Evolutionary conservation across 2,329 filamentous ascomycete genomes (phyloP).

Genomic region (Xylariaceae sp.): DNA sequence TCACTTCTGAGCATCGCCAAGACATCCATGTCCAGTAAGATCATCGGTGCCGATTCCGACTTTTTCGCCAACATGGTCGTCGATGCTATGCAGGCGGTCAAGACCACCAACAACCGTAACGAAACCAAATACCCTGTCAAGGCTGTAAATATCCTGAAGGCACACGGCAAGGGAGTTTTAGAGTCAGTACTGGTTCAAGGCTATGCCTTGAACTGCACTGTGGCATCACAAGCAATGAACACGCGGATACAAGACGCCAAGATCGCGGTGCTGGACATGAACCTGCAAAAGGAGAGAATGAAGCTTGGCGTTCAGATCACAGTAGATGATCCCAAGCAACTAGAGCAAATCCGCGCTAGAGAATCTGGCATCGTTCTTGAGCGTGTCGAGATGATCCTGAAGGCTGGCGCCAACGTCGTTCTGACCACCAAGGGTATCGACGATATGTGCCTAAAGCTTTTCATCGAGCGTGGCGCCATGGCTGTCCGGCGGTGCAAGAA

Average conservation of each 20-base stretch:
- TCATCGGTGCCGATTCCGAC: slow-evolving; percentile 91
- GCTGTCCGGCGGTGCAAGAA: slow-evolving; percentile 96
- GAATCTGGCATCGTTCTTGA: slow-evolving; percentile 93
- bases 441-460: slow-evolving; percentile 89
- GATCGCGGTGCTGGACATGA: slow-evolving; percentile 96
- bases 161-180: slow-evolving; percentile 85
- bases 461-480: slow-evolving; percentile 93
- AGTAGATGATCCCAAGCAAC: slow-evolving; percentile 91
- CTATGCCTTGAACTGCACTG: slow-evolving; percentile 97
- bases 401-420: slow-evolving; percentile 93
- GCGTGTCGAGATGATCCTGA: slow-evolving; percentile 93
- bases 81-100: slow-evolving; percentile 92
- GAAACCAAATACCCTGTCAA: slow-evolving; percentile 98
- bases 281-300: slow-evolving; percentile 98
- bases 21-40: slow-evolving; percentile 99
- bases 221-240: slow-evolving; percentile 96
- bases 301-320: slow-evolving; percentile 98
- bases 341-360: slow-evolving; percentile 92
- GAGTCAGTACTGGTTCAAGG: slow-evolving; percentile 93
- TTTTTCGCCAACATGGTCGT: slow-evolving; percentile 98
- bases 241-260: slow-evolving; percentile 90
- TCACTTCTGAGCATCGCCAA: slow-evolving; percentile 93
- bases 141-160: slow-evolving; percentile 97
- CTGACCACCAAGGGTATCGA: slow-evolving; percentile 98
- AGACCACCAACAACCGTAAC: slow-evolving; percentile 83